Conservation (phyloP, 2,329 filamentous ascomycete species). For the Verticillium alfalfae region DNA sequence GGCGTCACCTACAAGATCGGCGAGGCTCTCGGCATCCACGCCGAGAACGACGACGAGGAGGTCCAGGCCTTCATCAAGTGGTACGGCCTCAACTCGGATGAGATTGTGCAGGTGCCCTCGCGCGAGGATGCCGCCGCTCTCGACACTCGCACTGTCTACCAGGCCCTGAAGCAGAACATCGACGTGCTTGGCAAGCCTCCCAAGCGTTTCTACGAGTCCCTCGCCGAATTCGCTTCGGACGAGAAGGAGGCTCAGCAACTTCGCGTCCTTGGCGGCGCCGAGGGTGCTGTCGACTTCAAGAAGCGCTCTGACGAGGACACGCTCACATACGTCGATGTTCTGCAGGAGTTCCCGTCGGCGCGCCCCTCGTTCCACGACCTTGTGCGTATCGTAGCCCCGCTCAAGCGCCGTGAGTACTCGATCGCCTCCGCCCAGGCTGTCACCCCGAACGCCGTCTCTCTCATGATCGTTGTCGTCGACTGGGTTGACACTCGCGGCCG, state of each 20-base stretch:
- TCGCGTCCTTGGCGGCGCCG: conserved; percentile 66
- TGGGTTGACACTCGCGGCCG: conserved; percentile 89
- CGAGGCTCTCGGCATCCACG: conserved; percentile 93
- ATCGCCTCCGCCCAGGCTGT: conserved; percentile 97
- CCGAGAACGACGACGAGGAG: conserved; percentile 79
- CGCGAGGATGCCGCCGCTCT: conserved; percentile 69
- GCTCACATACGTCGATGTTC: conserved; percentile 82
- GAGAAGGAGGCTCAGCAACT: conserved; percentile 78
- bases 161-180: conserved; percentile 84
- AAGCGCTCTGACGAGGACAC: conserved; percentile 85
- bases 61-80: conserved; percentile 82
- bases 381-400: conserved; percentile 76
- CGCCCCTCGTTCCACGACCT: conserved; percentile 86
- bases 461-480: conserved; percentile 96
- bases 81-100: conserved; percentile 78
- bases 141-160: conserved; percentile 89
- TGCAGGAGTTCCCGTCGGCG: conserved; percentile 85
- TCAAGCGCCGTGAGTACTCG: conserved; percentile 98
- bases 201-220: conserved; percentile 94
- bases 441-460: conserved; percentile 78
- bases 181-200: conserved; percentile 96
- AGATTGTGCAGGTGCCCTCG: conserved; percentile 85
- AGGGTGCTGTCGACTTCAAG: conserved; percentile 89
- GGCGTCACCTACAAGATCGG: conserved; percentile 95
- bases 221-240: conserved; percentile 81